These are phyloP conservation scores for Coemansia sp. DNA, from an alignment of 192 early-diverging fungal species.

Conservation along the genomic window DNA sequence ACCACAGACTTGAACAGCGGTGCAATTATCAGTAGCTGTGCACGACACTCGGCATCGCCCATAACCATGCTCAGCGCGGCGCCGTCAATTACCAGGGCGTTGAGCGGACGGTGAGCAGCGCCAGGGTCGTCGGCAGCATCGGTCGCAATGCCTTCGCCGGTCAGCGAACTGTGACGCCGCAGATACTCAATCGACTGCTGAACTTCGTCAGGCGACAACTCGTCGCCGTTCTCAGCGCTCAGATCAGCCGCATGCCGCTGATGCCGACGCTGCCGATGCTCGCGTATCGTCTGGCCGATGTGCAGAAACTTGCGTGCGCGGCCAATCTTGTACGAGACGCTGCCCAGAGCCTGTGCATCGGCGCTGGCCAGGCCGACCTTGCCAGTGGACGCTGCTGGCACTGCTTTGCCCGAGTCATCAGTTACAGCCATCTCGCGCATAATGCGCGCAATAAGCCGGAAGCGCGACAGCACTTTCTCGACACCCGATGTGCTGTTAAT, in stretches of 20 bases:
- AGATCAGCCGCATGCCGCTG: neutral
- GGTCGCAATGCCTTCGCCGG: conserved; percentile 8
- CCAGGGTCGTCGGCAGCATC: conserved; percentile 10
- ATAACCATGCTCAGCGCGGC: conserved; percentile 57
- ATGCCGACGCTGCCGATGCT: conserved; percentile 14
- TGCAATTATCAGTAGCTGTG: conserved; percentile 62
- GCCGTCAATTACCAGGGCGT: conserved; percentile 88
- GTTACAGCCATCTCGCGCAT: conserved; percentile 46
- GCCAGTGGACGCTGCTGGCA: neutral
- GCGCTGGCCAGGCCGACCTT: conserved; percentile 26
- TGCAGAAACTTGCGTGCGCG: conserved; percentile 48
- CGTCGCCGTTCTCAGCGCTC: conserved; percentile 19
- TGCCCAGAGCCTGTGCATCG: conserved; percentile 48
- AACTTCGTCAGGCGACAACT: conserved; percentile 34
- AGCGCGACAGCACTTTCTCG: conserved; percentile 49
- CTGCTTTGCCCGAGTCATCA: conserved; percentile 4
- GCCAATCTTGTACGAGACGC: conserved; percentile 52
- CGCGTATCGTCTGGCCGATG: conserved; percentile 29
- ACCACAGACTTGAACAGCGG: conserved; percentile 82
- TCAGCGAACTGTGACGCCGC: conserved; percentile 37
- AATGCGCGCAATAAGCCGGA: conserved; percentile 49
- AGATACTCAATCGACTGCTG: conserved; percentile 47
- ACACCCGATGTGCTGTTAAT: conserved; percentile 47
- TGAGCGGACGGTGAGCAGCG: conserved; percentile 32
- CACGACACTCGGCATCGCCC: conserved; percentile 33